Percentiles rank a stretch among this genome's conserved stretches.
Evolutionary conservation across 208 protist species (phyloP).

Genomic region (Leishmania guyanensis): DNA sequence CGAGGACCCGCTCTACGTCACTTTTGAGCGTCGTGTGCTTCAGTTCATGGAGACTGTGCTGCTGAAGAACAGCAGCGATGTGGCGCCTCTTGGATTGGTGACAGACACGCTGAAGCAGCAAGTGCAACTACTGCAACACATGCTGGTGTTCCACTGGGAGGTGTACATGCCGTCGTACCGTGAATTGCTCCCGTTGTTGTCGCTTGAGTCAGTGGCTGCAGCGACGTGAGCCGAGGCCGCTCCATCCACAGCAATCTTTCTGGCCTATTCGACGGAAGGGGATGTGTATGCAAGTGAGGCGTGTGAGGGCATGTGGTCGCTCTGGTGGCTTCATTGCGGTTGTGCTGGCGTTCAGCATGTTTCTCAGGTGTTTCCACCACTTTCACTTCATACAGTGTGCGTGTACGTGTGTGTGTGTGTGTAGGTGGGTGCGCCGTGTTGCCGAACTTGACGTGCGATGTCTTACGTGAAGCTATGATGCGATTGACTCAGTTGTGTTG

Average conservation of each 20-base stretch:
- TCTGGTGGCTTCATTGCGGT: not conserved
- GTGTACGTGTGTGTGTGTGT: not conserved
- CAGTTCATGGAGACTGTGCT: constrained; percentile 42
- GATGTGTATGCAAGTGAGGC: not conserved
- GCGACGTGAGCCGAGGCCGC: not conserved
- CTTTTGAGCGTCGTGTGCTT: constrained; percentile 73
- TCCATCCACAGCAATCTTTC: too few species aligned
- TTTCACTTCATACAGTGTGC: not conserved
- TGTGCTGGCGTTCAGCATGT: not conserved
- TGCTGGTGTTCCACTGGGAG: constrained; percentile 76
- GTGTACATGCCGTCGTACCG: constrained; percentile 71
- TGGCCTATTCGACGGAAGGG: not conserved
- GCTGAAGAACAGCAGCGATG: constrained; percentile 14
- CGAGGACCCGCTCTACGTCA: constrained; percentile 58
- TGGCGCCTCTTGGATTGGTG: constrained; percentile 61
- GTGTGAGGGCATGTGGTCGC: not conserved
- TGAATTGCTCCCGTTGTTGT: constrained; percentile 38
- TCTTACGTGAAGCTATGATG: not conserved
- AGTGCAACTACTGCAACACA: constrained; percentile 39
- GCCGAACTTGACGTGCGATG: not conserved
- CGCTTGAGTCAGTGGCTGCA: constrained; percentile 5
- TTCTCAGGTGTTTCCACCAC: constrained; percentile 1
- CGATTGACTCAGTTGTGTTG: not conserved
- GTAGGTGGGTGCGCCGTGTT: not conserved
- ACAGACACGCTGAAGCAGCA: constrained; percentile 46